phyloP scores from a whole-genome alignment of 163 green algal genomes.

The Prototheca wickerhamii region DNA sequence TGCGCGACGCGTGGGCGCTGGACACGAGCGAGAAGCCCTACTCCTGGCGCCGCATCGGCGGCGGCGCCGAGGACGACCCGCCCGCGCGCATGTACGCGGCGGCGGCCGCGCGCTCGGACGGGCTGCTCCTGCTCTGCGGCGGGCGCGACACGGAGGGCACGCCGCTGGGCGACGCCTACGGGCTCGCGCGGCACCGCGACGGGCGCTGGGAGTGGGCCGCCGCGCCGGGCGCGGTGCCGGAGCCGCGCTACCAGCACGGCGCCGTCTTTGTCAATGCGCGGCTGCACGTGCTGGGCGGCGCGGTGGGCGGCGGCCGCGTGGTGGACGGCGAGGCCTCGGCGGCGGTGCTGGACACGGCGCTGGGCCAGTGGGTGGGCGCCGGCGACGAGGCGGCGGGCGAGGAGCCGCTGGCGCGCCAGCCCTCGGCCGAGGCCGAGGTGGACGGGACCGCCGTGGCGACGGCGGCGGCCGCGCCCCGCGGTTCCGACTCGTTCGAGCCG shows the following conservation, averaged over 20 bases:
- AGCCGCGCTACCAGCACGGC: slow-evolving; percentile 87
- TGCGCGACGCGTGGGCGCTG: slow-evolving; percentile 90
- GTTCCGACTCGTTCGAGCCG: slow-evolving; percentile 15
- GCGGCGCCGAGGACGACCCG: slow-evolving; percentile 68
- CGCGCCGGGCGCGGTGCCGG: slow-evolving; percentile 88
- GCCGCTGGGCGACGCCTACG: slow-evolving; percentile 86
- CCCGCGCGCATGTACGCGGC: slow-evolving; percentile 95
- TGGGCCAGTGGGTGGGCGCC: slow-evolving; percentile 67
- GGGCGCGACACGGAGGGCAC: slow-evolving; percentile 73
- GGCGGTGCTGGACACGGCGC: slow-evolving; percentile 84
- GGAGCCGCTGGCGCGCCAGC: slow-evolving; percentile 50
- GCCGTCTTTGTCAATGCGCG: slow-evolving; percentile 84
- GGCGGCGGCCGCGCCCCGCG: background rate
- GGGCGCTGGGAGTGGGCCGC: slow-evolving; percentile 97
- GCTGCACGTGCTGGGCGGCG: slow-evolving; percentile 91
- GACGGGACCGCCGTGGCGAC: slow-evolving; percentile 51
- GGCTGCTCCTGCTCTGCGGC: slow-evolving; percentile 91
- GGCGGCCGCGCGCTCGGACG: slow-evolving; percentile 78
- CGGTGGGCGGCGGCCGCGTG: slow-evolving; percentile 89
- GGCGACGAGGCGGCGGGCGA: slow-evolving; percentile 6
- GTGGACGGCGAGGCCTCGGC: slow-evolving; percentile 75
- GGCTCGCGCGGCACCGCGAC: slow-evolving; percentile 90
- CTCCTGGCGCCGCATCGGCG: slow-evolving; percentile 85
- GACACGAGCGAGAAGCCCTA: slow-evolving; percentile 98
- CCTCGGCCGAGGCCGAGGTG: slow-evolving; percentile 79